Base-by-base conservation (phyloP, 1,284 basidiomycete species). In the Cutaneotrichosporon curvatum region DNA sequence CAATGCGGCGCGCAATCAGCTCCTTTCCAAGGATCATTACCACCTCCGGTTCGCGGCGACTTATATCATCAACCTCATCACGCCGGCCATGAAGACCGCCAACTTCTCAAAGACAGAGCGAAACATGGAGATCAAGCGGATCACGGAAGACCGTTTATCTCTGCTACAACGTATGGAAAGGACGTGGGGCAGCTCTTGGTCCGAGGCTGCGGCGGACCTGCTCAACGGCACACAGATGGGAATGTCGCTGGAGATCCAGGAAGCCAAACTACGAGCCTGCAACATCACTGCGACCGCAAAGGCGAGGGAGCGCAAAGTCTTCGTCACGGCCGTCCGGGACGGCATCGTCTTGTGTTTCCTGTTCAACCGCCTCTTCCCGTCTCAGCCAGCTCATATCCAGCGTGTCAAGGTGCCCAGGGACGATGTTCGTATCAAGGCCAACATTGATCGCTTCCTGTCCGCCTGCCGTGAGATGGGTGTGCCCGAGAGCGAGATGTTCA, bases 271-370 rank as follows among this genome's bases (percentile, higher is more conserved):
- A 56, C 48, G 73, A 63, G 30, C 68, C 59, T 48, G 75, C 71
- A 37, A 61, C 75, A 47, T 80, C 73, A 63, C 73, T 62, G 48
- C 76, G 71, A 39, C 63, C 8, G 81, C 81, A 25, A 85, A 85
- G 66, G 84, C 87, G 56, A 75, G 81, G 56, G 86, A 90, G 68
- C 60, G 73, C 52, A 78, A 75, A 48, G 67, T 80, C 30, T 89
- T 90, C 61, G 76, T 76, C 38, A 84, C 86, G 48, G 81, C 84
- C 1, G 65, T 90, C 51, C 73, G 80, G 57, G 88, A 92, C 73
- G 88, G 88, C 2, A 84, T 83, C 65, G 78, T 91, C 22, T 76
- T 92, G 19, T 90, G 87, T 79, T 82, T 87, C 51, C 57, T 65
- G 2, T 49, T 65, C 38, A 67, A 67, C 47, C 59, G 61, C 28